Evolutionary conservation across 345 rosid genomes (phyloP), one percentile per base, ranked within the genome.

Genomic region (Lepidium africanum): DNA sequence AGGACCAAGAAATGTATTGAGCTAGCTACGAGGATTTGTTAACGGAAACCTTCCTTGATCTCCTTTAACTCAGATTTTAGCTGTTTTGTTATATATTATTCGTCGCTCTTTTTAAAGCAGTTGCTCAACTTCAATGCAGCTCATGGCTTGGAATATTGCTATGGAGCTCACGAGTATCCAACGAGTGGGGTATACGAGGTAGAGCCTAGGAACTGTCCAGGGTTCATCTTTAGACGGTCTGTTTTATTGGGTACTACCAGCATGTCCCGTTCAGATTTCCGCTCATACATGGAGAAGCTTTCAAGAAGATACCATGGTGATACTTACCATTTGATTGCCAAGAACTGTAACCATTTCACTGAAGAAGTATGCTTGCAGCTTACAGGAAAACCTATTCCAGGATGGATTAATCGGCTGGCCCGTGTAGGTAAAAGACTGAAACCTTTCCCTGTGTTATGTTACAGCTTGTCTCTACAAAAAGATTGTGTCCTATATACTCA

Each of bases 341-440:
- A 94, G 85, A 94, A 94, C 63, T 94, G 99, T 83, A 94, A 94
- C 78, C 99, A 91, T 84, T 94, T 94, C 70, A 82, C 96, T 0
- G 85, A 89, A 65, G 96, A 94, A 63, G 93, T 87, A 19, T 82
- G 90, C 69, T 30, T 51, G 78, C 84, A 59, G 74, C 79, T 94
- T 42, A 87, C 90, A 3, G 96, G 99, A 70, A 89, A 87, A 81
- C 78, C 85, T 52, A 86, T 91, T 67, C 99, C 99, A 13, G 96
- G 96, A 77, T 94, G 96, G 97, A 86, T 94, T 54, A 94, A 89
- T 76, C 85, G 99, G 30, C 78, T 94, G 67, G 99, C 99, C 61
- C 81, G 86, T 49, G 58, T 87, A 65, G 97, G 99, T 94, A 78
- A 64, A 55, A 15, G 4, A 30, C 5, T 17, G 1, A 15, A 64